Evolutionary conservation across 352 stramenopile species (phyloP).

Genomic region (Labyrinthula sp.): DNA sequence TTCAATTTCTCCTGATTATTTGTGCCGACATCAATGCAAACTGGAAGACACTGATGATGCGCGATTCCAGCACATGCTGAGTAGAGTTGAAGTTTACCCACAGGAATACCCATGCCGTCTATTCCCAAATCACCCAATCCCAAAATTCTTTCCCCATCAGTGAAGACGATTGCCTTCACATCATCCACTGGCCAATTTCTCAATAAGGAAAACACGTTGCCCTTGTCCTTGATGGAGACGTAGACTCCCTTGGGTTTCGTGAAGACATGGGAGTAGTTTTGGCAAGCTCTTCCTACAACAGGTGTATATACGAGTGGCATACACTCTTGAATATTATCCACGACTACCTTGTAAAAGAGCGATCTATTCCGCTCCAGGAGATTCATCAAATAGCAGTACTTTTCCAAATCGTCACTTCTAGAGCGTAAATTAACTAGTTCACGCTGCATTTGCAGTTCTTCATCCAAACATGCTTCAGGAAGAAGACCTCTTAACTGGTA

Average conservation of each 20-base stretch:
- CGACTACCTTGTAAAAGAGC: constrained; percentile 67
- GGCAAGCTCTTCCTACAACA: constrained; percentile 67
- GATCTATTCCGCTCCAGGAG: constrained; percentile 65
- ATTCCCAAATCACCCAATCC: constrained; percentile 77
- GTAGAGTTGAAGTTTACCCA: constrained; percentile 80
- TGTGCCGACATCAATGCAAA: constrained; percentile 78
- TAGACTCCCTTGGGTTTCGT: constrained; percentile 42
- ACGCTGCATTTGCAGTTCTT: constrained; percentile 20
- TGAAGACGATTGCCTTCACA: constrained; percentile 84
- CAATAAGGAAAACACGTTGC: constrained; percentile 48
- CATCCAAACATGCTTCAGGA: background rate
- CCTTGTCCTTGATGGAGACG: constrained; percentile 54
- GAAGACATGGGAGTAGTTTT: constrained; percentile 50
- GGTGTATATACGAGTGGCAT: constrained; percentile 91
- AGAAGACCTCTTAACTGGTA: constrained; percentile 17
- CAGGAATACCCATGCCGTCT: constrained; percentile 89
- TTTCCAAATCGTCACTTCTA: constrained; percentile 17
- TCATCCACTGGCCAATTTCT: constrained; percentile 82
- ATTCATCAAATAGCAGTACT: constrained; percentile 27
- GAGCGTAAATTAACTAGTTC: background rate
- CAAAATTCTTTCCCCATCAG: constrained; percentile 78
- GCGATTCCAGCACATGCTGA: constrained; percentile 72
- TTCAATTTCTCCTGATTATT: constrained; percentile 65
- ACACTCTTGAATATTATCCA: constrained; percentile 61
- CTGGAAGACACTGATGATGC: constrained; percentile 66